These are phyloP conservation scores for Globisporangium iwayamae DNA, from an alignment of 352 stramenopile species.

Conservation along the genomic window DNA sequence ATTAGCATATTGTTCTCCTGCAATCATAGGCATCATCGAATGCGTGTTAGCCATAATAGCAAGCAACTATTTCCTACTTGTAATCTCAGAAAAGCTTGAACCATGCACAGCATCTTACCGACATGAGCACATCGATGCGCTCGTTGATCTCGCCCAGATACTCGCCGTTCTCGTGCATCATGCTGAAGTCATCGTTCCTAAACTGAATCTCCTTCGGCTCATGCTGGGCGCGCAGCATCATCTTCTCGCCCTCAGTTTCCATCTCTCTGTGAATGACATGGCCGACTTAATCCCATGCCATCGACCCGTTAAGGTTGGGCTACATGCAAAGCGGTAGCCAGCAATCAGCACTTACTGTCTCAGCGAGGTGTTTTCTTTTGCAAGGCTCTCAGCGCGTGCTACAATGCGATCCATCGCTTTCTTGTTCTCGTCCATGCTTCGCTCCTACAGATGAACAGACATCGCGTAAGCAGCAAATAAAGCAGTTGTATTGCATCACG, in stretches of 20 bases:
- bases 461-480: not conserved
- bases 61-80: not conserved
- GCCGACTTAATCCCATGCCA: conserved; percentile 1
- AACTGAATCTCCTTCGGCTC: conserved; percentile 30
- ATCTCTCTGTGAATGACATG: conserved; percentile 40
- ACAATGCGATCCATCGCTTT: conserved; percentile 54
- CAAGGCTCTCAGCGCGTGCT: conserved; percentile 39
- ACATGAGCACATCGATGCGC: conserved; percentile 78
- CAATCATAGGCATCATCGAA: not conserved
- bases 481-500: not conserved
- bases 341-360: conserved; percentile 40
- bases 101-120: conserved; percentile 21
- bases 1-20: conserved; percentile 81
- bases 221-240: conserved; percentile 46
- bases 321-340: not conserved
- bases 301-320: not conserved
- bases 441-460: conserved; percentile 28
- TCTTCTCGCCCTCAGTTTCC: conserved; percentile 48
- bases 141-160: conserved; percentile 76
- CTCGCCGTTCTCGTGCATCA: conserved; percentile 41
- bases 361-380: conserved; percentile 63
- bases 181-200: conserved; percentile 32
- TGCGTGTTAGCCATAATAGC: not conserved
- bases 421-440: conserved; percentile 45
- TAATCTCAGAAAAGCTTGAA: not conserved